A percentile compares a stretch with the other conserved stretches of the same genome.
These are phyloP conservation scores for Suillus ampliporus DNA, from an alignment of 768 basidiomycete species.

Conservation along the genomic window DNA sequence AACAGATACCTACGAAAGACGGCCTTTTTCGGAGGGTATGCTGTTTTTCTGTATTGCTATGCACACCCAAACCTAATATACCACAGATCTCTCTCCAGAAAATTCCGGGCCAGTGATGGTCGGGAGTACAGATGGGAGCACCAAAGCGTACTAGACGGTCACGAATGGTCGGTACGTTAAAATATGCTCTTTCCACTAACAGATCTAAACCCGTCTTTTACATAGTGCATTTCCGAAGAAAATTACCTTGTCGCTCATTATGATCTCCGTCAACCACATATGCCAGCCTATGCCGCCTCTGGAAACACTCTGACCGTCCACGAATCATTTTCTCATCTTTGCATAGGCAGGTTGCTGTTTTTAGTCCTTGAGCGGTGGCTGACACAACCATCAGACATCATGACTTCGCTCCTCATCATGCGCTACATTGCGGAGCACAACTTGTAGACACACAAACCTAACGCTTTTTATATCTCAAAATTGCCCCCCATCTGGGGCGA, in stretches of 20 bases:
- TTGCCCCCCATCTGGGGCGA: neutral
- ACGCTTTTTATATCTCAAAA: neutral
- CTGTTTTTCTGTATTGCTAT: constrained; percentile 15
- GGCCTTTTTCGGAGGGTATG: constrained; percentile 70
- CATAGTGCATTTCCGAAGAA: constrained; percentile 59
- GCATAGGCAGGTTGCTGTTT: constrained; percentile 50
- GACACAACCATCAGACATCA: constrained; percentile 48
- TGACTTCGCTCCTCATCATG: constrained; percentile 67
- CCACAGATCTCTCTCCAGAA: constrained; percentile 66
- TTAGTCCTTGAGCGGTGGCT: constrained; percentile 10
- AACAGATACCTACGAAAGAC: constrained; percentile 66
- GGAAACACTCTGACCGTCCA: constrained; percentile 68
- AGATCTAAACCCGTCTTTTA: constrained; percentile 11
- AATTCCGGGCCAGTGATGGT: constrained; percentile 72
- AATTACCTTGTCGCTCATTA: constrained; percentile 69
- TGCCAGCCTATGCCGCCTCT: constrained; percentile 62
- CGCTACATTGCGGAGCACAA: constrained; percentile 61
- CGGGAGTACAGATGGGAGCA: constrained; percentile 74
- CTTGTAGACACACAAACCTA: constrained; percentile 31
- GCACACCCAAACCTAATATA: neutral
- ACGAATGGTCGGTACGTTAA: constrained; percentile 81
- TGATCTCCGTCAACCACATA: constrained; percentile 59
- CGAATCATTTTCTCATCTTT: constrained; percentile 57
- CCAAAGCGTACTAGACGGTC: constrained; percentile 54
- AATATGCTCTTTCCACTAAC: constrained; percentile 10